These are phyloP conservation scores for Cercis canadensis DNA, from an alignment of 306 rosid genomes.

Conservation along the genomic window DNA sequence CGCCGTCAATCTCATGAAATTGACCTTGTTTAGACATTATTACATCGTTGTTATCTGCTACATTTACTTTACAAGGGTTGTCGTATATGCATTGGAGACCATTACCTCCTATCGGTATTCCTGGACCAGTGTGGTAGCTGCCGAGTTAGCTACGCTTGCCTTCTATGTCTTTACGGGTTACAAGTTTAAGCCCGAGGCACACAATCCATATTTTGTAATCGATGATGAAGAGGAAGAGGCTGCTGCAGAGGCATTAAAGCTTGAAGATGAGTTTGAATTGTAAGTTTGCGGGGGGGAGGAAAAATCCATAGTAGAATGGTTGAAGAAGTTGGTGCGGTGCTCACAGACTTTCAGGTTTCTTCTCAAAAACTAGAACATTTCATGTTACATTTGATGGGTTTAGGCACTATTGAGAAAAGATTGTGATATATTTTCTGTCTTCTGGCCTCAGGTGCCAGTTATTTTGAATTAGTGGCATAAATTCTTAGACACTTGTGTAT, in stretches of 20 bases:
- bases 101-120: constrained; percentile 89
- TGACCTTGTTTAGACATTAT: constrained; percentile 88
- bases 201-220: constrained; percentile 86
- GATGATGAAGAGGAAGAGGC: constrained; percentile 99
- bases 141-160: constrained; percentile 83
- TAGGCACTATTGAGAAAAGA: constrained; percentile 46
- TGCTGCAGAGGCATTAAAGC: constrained; percentile 89
- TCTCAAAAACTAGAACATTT: constrained; percentile 41
- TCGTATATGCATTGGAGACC: constrained; percentile 89
- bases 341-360: constrained; percentile 56
- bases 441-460: constrained; percentile 37
- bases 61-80: constrained; percentile 92
- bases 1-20: constrained; percentile 90
- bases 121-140: constrained; percentile 93
- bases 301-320: constrained; percentile 27
- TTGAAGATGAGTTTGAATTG: constrained; percentile 93
- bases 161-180: constrained; percentile 85
- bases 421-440: constrained; percentile 46
- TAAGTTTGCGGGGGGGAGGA: constrained; percentile 38
- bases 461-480: constrained; percentile 3
- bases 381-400: constrained; percentile 40
- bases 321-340: constrained; percentile 42
- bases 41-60: constrained; percentile 91
- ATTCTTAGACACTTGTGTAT: constrained; percentile 21
- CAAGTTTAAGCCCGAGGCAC: constrained; percentile 94